Evolutionary conservation across 2,329 filamentous ascomycete species (phyloP).

Genomic region (Colletotrichum brevisporum): DNA sequence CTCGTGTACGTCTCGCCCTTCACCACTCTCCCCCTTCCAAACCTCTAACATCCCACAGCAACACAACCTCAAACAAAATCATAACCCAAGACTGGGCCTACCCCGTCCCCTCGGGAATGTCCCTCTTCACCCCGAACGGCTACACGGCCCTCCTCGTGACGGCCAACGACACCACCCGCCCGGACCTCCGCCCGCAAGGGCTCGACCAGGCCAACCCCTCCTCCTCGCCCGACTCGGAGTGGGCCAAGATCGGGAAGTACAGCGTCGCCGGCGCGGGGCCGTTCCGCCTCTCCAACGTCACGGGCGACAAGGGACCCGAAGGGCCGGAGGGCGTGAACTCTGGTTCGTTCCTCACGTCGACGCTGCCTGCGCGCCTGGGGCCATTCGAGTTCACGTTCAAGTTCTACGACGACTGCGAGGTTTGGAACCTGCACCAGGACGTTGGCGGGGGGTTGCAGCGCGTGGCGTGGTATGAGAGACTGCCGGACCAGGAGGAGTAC

Average conservation of each 20-base stretch:
- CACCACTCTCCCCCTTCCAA: too few species aligned
- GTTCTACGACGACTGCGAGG: slow-evolving; percentile 17
- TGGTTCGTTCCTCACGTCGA: slow-evolving; percentile 20
- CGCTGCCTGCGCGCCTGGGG: slow-evolving; percentile 10
- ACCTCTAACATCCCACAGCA: background rate
- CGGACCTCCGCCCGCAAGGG: slow-evolving; percentile 13
- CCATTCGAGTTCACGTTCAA: slow-evolving; percentile 23
- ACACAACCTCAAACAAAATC: slow-evolving; percentile 24
- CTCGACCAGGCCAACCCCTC: slow-evolving; percentile 17
- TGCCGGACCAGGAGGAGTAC: background rate
- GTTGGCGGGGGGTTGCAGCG: slow-evolving; percentile 14
- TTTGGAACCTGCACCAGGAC: slow-evolving; percentile 22
- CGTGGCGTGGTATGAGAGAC: slow-evolving; percentile 25
- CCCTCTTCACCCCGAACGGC: slow-evolving; percentile 25
- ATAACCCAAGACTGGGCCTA: slow-evolving; percentile 26
- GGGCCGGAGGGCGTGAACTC: slow-evolving; percentile 13
- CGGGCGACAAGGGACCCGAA: background rate
- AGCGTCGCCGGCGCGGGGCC: slow-evolving; percentile 11
- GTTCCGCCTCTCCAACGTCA: slow-evolving; percentile 14
- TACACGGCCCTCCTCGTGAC: slow-evolving; percentile 25
- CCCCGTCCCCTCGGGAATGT: slow-evolving; percentile 22
- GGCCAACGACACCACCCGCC: slow-evolving; percentile 22
- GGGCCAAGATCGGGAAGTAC: slow-evolving; percentile 26
- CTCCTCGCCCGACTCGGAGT: slow-evolving; percentile 19
- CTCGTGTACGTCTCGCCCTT: background rate